Conservation (phyloP, 345 rosid genomes). For the Ailanthus altissimus region DNA sequence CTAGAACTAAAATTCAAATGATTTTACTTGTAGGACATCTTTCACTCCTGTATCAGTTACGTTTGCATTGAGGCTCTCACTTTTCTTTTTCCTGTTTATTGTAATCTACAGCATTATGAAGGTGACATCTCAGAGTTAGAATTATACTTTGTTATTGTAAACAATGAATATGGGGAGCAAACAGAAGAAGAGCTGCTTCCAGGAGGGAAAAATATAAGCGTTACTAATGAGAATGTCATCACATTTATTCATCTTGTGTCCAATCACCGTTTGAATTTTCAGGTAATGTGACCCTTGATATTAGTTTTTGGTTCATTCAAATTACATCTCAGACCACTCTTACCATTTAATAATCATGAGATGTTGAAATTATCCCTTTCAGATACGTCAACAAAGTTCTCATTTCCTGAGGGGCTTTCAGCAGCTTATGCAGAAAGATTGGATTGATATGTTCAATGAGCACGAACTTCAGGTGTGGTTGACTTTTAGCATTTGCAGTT, state of each 20-base stretch:
- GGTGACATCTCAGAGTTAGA: slow-evolving; percentile 83
- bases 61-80: slow-evolving; percentile 13
- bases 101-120: slow-evolving; percentile 69
- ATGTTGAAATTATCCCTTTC: slow-evolving; percentile 26
- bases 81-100: not conserved
- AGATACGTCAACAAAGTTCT: slow-evolving; percentile 95
- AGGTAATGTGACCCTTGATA: slow-evolving; percentile 46
- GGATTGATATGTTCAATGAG: slow-evolving; percentile 98
- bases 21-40: not conserved
- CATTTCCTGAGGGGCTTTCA: slow-evolving; percentile 95
- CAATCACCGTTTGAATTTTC: slow-evolving; percentile 90
- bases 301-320: slow-evolving; percentile 6
- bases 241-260: slow-evolving; percentile 93
- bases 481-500: slow-evolving; percentile 6
- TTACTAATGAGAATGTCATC: slow-evolving; percentile 87
- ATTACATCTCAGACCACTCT: slow-evolving; percentile 6
- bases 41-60: not conserved
- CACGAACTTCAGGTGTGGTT: slow-evolving; percentile 90
- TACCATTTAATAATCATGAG: slow-evolving; percentile 12
- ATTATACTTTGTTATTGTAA: slow-evolving; percentile 87
- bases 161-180: slow-evolving; percentile 97
- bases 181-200: slow-evolving; percentile 89
- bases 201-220: slow-evolving; percentile 80
- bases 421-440: slow-evolving; percentile 88
- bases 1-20: not conserved